Conservation (phyloP, 2,329 filamentous ascomycete species). For the Monosporascus cannonballus region DNA sequence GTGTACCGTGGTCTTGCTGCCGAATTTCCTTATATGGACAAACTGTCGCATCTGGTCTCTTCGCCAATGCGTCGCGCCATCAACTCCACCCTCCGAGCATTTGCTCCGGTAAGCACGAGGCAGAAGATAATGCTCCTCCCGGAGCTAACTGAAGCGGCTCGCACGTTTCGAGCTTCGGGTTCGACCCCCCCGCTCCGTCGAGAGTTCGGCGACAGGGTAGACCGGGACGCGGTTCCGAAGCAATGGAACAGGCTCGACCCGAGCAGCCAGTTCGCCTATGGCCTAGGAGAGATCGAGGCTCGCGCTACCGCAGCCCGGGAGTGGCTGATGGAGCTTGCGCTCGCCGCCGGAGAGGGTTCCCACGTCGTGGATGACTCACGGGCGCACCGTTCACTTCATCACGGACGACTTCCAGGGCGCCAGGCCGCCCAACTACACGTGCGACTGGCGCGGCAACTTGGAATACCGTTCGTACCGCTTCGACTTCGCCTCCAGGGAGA, state of each 20-base stretch:
- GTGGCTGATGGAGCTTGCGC: neutral
- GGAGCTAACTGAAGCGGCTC: neutral
- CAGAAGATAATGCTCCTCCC: neutral
- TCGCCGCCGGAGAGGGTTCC: neutral
- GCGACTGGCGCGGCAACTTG: neutral
- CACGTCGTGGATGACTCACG: constrained; percentile 2
- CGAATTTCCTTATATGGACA: neutral
- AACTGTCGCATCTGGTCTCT: neutral
- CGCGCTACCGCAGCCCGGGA: neutral
- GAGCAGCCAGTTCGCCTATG: neutral
- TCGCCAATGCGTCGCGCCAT: constrained; percentile 1
- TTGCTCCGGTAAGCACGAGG: neutral
- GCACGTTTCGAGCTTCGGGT: neutral
- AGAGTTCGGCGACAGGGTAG: neutral
- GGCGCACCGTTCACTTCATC: neutral
- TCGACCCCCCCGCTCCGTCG: neutral
- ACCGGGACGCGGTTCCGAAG: neutral
- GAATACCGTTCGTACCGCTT: neutral
- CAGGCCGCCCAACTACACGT: neutral
- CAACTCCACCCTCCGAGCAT: neutral
- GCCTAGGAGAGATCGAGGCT: neutral
- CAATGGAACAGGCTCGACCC: neutral
- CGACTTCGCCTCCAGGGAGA: neutral
- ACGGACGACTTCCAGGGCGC: neutral
- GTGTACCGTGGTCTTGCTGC: neutral